phyloP scores from a whole-genome alignment of 371 early-diverging fungal genomes.

The Circinella minor region DNA sequence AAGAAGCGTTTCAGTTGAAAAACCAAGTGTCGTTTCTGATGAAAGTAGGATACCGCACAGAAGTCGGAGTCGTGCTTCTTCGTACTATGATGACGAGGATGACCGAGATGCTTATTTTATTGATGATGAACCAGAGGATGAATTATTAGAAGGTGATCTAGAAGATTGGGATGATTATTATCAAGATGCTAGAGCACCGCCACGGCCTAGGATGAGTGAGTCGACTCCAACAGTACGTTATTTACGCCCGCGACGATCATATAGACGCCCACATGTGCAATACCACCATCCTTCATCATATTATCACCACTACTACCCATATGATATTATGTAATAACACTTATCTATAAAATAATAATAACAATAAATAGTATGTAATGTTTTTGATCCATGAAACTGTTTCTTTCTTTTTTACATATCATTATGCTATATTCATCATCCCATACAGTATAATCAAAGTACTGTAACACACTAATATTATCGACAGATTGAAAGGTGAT shows the following conservation, averaged over 20 bases:
- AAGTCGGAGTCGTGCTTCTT: slow-evolving; percentile 5
- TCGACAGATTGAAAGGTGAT: too few species aligned
- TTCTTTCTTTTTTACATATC: too few species aligned
- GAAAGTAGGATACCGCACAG: slow-evolving; percentile 1
- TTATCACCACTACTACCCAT: slow-evolving; percentile 7
- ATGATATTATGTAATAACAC: neutral
- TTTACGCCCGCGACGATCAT: neutral
- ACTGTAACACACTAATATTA: too few species aligned
- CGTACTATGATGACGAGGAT: slow-evolving; percentile 1
- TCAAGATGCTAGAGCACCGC: neutral
- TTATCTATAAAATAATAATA: neutral
- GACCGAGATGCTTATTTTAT: neutral
- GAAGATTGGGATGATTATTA: slow-evolving; percentile 9
- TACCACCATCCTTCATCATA: slow-evolving; percentile 1
- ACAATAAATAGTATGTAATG: neutral
- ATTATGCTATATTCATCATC: too few species aligned
- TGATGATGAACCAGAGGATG: neutral
- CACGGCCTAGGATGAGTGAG: neutral
- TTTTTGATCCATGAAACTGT: neutral
- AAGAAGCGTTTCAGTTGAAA: slow-evolving; percentile 3
- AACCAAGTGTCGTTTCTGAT: neutral
- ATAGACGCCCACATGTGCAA: slow-evolving; percentile 5
- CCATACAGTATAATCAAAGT: too few species aligned
- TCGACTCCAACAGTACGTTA: neutral
- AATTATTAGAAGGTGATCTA: neutral